phyloP scores from a whole-genome alignment of 768 basidiomycete species.

The Lentinula boryana region DNA sequence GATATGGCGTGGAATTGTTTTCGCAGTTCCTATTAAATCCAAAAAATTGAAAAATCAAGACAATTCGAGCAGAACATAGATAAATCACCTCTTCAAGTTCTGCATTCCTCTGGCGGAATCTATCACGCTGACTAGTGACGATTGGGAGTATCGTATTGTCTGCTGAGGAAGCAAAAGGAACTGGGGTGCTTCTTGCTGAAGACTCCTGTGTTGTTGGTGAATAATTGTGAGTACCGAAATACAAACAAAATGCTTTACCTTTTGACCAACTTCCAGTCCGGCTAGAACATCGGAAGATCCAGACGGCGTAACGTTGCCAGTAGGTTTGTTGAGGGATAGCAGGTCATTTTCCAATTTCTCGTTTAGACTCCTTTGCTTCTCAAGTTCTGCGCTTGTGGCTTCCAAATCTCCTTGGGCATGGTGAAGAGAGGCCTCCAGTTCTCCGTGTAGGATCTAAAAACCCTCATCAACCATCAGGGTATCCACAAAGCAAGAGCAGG shows the following conservation, averaged over 20 bases:
- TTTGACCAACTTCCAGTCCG: constrained; percentile 66
- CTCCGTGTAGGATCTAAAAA: constrained; percentile 70
- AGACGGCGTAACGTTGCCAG: constrained; percentile 25
- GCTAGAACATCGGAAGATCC: constrained; percentile 53
- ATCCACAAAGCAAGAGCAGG: not conserved
- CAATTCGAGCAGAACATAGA: not conserved
- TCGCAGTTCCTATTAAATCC: constrained; percentile 67
- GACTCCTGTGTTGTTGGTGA: constrained; percentile 16
- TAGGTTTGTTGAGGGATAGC: constrained; percentile 61
- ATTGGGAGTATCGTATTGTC: constrained; percentile 98
- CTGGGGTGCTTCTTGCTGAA: constrained; percentile 50
- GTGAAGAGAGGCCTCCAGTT: constrained; percentile 68
- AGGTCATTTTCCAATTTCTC: constrained; percentile 92
- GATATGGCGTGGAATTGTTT: constrained; percentile 94
- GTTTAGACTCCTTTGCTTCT: constrained; percentile 74
- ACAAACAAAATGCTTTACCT: constrained; percentile 19
- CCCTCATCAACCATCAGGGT: not conserved
- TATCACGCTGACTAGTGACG: constrained; percentile 93
- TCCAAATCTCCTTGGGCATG: constrained; percentile 53
- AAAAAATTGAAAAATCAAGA: not conserved
- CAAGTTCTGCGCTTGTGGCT: constrained; percentile 56
- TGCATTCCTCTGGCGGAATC: constrained; percentile 95
- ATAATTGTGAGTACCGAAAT: constrained; percentile 2
- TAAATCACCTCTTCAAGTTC: constrained; percentile 87
- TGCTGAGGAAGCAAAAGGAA: constrained; percentile 67